phyloP scores from a whole-genome alignment of 129 eudicot genomes.

The Arctium minus region DNA sequence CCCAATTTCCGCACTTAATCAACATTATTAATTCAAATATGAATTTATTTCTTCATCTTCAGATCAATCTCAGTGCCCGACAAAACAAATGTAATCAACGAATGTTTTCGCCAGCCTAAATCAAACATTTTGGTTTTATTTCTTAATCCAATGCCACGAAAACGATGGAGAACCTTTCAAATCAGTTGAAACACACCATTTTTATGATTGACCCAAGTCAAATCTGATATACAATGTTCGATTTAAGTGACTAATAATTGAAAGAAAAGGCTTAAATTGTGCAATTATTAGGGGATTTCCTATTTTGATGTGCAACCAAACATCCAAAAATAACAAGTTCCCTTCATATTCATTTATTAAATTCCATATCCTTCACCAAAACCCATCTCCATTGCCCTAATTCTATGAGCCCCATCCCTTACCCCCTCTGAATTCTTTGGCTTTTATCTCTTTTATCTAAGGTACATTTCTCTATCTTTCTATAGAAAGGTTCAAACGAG shows the following conservation, averaged over 20 bases:
- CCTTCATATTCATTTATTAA: conserved; percentile 17
- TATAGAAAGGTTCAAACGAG: too few species aligned
- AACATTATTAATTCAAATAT: too few species aligned
- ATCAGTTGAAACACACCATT: not conserved
- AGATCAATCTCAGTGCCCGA: not conserved
- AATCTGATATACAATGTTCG: not conserved
- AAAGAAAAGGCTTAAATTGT: conserved; percentile 15
- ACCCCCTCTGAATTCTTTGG: conserved; percentile 35
- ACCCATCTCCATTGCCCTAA: conserved; percentile 31
- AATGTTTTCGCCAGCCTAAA: not conserved
- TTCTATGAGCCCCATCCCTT: conserved; percentile 40
- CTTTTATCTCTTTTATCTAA: conserved; percentile 33
- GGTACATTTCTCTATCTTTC: conserved; percentile 6
- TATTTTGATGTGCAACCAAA: conserved; percentile 15
- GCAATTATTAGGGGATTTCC: conserved; percentile 2
- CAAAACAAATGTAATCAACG: not conserved
- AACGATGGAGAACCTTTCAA: not conserved
- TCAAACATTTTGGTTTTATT: not conserved
- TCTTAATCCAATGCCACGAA: not conserved
- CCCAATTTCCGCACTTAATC: not conserved
- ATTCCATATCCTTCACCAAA: conserved; percentile 11
- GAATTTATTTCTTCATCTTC: not conserved
- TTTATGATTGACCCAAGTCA: not conserved
- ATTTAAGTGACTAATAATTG: not conserved
- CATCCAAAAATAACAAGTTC: conserved; percentile 21